Evolutionary conservation across 108 stramenopile genomes (phyloP).

Genomic region (Cyclotella baltica): DNA sequence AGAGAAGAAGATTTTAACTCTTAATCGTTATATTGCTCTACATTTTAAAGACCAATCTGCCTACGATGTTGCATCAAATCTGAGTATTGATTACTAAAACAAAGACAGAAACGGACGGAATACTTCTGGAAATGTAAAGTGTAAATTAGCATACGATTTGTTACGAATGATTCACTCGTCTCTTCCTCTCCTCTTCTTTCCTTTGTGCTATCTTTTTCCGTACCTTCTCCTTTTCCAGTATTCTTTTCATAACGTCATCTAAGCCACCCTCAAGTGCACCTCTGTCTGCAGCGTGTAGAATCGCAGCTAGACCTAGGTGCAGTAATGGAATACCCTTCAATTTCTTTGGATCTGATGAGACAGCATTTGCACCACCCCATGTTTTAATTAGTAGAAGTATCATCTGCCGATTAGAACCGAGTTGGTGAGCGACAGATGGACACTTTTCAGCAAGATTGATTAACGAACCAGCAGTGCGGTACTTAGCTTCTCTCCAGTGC

Average conservation of each 20-base stretch:
- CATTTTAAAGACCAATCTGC: too few species aligned
- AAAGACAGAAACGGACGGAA: too few species aligned
- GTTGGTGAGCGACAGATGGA: conserved; percentile 37
- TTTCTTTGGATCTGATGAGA: conserved; percentile 21
- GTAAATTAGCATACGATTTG: too few species aligned
- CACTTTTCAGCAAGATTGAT: conserved; percentile 71
- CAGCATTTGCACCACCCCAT: conserved; percentile 56
- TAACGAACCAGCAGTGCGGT: conserved; percentile 52
- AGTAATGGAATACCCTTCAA: conserved; percentile 43
- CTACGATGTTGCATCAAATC: too few species aligned
- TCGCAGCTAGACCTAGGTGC: conserved; percentile 55
- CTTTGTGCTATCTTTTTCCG: conserved; percentile 51
- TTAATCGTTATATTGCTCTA: too few species aligned
- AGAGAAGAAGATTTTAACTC: too few species aligned
- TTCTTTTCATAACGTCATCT: conserved; percentile 45
- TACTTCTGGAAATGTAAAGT: too few species aligned
- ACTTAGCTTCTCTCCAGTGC: conserved; percentile 61
- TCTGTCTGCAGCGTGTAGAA: conserved; percentile 47
- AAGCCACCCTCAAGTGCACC: conserved; percentile 40
- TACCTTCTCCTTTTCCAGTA: conserved; percentile 49
- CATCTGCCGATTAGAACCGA: conserved; percentile 38
- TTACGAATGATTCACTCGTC: background rate
- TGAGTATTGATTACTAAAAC: too few species aligned
- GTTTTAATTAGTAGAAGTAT: conserved; percentile 56
- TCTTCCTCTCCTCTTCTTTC: conserved; percentile 52